These are phyloP conservation scores for Daldinia bambusicola DNA, from an alignment of 495 filamentous ascomycete species.

Conservation along the genomic window DNA sequence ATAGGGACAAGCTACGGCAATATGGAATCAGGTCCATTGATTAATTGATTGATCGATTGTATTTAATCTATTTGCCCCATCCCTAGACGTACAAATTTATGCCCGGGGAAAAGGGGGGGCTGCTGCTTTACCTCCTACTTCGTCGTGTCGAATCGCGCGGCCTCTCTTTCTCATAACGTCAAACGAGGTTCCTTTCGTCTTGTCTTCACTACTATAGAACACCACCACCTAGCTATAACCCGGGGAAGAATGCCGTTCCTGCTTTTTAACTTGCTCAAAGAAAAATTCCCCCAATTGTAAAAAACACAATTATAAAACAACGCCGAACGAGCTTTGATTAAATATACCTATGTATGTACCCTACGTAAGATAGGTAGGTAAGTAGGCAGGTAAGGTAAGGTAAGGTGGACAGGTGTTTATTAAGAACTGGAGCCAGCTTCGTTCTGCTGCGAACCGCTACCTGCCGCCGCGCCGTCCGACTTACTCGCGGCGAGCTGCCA, in stretches of 20 bases:
- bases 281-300: not conserved
- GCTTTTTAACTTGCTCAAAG: conserved; percentile 18
- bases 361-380: too few relatives aligned
- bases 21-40: not conserved
- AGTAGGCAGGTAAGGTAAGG: too few relatives aligned
- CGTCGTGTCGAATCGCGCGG: not conserved
- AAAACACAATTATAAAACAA: not conserved
- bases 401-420: not conserved
- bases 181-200: not conserved
- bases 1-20: too few relatives aligned
- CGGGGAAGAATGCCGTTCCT: not conserved
- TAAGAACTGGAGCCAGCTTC: conserved; percentile 41
- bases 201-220: not conserved
- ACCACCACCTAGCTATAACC: not conserved
- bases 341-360: not conserved
- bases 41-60: too few relatives aligned
- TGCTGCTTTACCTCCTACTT: not conserved
- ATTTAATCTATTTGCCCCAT: not conserved
- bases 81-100: conserved; percentile 9
- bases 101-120: not conserved
- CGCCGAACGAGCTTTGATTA: conserved; percentile 10
- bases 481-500: conserved; percentile 86
- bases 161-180: not conserved
- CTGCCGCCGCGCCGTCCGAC: conserved; percentile 37
- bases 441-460: conserved; percentile 35